phyloP scores from a whole-genome alignment of 2,329 filamentous ascomycete genomes.

The Colletotrichum spaethianum region DNA sequence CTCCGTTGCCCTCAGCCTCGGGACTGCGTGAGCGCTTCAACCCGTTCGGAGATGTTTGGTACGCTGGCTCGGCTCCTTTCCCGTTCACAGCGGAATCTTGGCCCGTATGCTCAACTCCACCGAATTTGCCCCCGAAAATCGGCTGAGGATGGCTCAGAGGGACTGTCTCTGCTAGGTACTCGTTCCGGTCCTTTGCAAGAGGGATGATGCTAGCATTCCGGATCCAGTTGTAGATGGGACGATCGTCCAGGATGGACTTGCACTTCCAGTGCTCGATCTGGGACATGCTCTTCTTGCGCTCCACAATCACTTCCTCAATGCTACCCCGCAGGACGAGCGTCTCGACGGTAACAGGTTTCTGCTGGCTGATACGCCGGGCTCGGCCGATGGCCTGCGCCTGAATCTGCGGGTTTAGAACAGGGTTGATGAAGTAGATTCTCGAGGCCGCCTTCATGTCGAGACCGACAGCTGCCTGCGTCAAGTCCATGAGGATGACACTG shows the following conservation, averaged over 20 bases:
- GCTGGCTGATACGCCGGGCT: conserved; percentile 89
- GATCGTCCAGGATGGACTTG: conserved; percentile 71
- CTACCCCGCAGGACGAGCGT: conserved; percentile 85
- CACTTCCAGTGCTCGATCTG: conserved; percentile 71
- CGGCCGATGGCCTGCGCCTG: conserved; percentile 94
- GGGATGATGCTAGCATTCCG: conserved; percentile 63
- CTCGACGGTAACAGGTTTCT: conserved; percentile 83
- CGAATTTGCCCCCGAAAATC: conserved; percentile 67
- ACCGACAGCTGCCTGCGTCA: conserved; percentile 90
- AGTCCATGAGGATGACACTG: conserved; percentile 88
- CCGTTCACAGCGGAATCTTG: conserved; percentile 58
- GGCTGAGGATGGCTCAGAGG: conserved; percentile 60
- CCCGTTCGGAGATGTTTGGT: conserved; percentile 22
- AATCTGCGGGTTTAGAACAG: conserved; percentile 86
- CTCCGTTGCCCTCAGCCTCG: conserved; percentile 21
- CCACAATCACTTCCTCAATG: conserved; percentile 87
- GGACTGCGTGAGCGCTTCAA: conserved; percentile 45
- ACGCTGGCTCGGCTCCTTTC: neutral
- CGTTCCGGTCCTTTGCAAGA: conserved; percentile 46
- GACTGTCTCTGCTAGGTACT: conserved; percentile 64
- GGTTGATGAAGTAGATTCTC: conserved; percentile 90
- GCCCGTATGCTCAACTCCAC: conserved; percentile 59
- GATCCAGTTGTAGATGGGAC: conserved; percentile 72
- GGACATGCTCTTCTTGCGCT: conserved; percentile 82
- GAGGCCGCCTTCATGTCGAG: conserved; percentile 88